Base-by-base conservation (phyloP, 176 grass and related monocot species). In the Paspalum vaginatum region DNA sequence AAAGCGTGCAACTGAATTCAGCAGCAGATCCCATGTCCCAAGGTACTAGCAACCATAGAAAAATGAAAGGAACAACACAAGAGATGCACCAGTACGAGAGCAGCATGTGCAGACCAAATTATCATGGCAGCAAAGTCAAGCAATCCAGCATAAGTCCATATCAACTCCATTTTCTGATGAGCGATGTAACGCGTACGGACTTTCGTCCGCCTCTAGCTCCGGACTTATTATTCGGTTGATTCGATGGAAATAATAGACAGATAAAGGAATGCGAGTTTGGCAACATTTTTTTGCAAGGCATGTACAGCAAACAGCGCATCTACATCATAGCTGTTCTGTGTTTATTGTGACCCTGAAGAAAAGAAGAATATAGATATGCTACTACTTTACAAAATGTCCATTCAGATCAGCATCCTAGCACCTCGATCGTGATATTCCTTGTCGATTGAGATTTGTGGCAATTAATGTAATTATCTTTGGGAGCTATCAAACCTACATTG, bases 1-100 rank as follows among this genome's bases (percentile, higher is more conserved):
- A 32, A 57, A 27, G 24, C 1, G 0, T 74, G 75, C 18, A 70
- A 74, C 64, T 59, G 74, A 83, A 83, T 83, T 83, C 58, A 83
- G 66, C 45, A 41, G 65, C 82, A 65, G 49, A 55, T 85, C 55
- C 49, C 87, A 48, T 21, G 40, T 89, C 78, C 77, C 26, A 70
- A 89, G 77, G 83, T 85, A 85, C 72, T 51, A 77, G 25, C 78
- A 81, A 89, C 57, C 56, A 81, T 77, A 85, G 8, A 85, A 73
- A 83, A 79, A 77, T 68, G 62, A 7, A 46, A 75, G 37, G 40
- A 57, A 77, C 44, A 47, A 61, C 75, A 61, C 39, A 88, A 84
- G 69, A 54, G 67, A 75, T 55, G 38, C 69, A 52, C 44, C 39
- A 44, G 41, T 72, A 78, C 79, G 15, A 49, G 42, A 65, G n/a